phyloP scores from a whole-genome alignment of 352 stramenopile genomes.

The Phytophthora capsici region DNA sequence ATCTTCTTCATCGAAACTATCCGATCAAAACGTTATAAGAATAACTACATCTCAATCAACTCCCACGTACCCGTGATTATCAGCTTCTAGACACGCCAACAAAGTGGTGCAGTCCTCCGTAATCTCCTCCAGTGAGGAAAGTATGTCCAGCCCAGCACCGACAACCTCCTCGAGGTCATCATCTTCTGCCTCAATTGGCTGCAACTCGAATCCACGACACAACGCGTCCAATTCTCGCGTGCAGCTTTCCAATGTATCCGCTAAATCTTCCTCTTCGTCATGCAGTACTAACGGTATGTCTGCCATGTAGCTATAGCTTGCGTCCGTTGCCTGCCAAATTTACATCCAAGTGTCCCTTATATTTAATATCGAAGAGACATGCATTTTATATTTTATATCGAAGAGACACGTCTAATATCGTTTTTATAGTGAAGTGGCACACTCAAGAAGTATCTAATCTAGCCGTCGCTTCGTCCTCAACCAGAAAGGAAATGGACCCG shows the following conservation, averaged over 20 bases:
- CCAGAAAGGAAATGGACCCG: slow-evolving; percentile 28
- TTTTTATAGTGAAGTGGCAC: slow-evolving; percentile 32
- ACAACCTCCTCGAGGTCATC: not conserved
- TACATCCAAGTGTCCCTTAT: slow-evolving; percentile 3
- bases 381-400: slow-evolving; percentile 24
- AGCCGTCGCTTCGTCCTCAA: slow-evolving; percentile 3
- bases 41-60: too few relatives aligned
- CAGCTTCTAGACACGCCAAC: slow-evolving; percentile 28
- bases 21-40: too few relatives aligned
- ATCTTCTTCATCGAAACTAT: not conserved
- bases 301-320: too few relatives aligned
- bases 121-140: slow-evolving; percentile 30
- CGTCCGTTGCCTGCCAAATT: slow-evolving; percentile 8
- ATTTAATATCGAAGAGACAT: slow-evolving; percentile 22
- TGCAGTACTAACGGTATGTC: too few relatives aligned
- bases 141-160: slow-evolving; percentile 6
- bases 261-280: slow-evolving; percentile 18
- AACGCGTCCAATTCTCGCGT: slow-evolving; percentile 28
- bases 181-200: slow-evolving; percentile 13
- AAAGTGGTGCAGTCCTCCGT: slow-evolving; percentile 27
- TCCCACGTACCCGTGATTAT: slow-evolving; percentile 1
- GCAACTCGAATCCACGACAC: slow-evolving; percentile 30
- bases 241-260: slow-evolving; percentile 25
- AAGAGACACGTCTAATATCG: too few relatives aligned
- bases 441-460: slow-evolving; percentile 13